These are phyloP conservation scores for Bisporella sp. DNA, from an alignment of 2,329 filamentous ascomycete species.

Conservation along the genomic window DNA sequence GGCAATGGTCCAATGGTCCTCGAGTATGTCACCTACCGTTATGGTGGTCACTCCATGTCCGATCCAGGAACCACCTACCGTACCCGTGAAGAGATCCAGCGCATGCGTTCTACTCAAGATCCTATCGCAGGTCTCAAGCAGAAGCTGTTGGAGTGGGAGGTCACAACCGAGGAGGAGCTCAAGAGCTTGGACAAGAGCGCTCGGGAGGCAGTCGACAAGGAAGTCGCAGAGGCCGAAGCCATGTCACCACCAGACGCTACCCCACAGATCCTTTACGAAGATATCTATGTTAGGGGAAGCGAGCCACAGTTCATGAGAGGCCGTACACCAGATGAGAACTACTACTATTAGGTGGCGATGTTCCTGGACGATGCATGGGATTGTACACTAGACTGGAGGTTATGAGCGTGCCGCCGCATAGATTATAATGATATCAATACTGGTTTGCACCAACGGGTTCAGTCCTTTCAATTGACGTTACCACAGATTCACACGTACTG, in stretches of 20 bases:
- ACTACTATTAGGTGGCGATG: slow-evolving; percentile 42
- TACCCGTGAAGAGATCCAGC: slow-evolving; percentile 98
- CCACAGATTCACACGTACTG: no score
- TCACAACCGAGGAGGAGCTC: slow-evolving; percentile 88
- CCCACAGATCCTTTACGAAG: slow-evolving; percentile 83
- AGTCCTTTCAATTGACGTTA: no score
- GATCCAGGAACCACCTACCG: slow-evolving; percentile 99
- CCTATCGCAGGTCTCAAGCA: slow-evolving; percentile 97
- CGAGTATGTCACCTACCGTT: slow-evolving; percentile 99
- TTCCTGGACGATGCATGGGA: background rate
- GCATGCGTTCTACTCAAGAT: slow-evolving; percentile 98
- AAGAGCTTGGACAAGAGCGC: slow-evolving; percentile 96
- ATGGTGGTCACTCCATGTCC: slow-evolving; percentile 99
- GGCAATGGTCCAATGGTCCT: slow-evolving; percentile 92
- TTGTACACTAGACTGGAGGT: background rate
- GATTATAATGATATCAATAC: no score
- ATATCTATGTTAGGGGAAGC: slow-evolving; percentile 84
- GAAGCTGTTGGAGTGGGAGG: slow-evolving; percentile 93
- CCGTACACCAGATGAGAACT: slow-evolving; percentile 86
- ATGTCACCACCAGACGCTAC: slow-evolving; percentile 77
- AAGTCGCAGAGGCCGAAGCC: slow-evolving; percentile 84
- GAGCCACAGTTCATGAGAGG: slow-evolving; percentile 87
- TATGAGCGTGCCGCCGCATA: no score
- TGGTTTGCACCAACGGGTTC: no score
- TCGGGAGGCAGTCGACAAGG: slow-evolving; percentile 73